Base-by-base conservation (phyloP, 306 rosid species). In the Corylus americana region DNA sequence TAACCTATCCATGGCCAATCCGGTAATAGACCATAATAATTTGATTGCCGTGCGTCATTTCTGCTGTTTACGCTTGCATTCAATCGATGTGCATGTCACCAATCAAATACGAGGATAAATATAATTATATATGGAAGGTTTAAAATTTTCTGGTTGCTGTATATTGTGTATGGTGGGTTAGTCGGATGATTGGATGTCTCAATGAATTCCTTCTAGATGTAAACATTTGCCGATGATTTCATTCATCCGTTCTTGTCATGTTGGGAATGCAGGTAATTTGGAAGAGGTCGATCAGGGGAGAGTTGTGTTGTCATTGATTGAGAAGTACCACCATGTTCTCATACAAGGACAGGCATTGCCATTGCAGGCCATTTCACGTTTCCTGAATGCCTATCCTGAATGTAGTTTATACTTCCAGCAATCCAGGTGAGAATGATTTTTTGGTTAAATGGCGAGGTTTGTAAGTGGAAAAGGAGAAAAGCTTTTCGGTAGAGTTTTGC, bases 361-460 rank as follows among this genome's bases (percentile, higher is more conserved):
- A 29, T 47, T 85, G 12, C 71, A 90, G 67, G 85, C 87, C 63
- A 27, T 90, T 67, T 37, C 68, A 53, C 81, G 87, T 79, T 87
- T 91, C 83, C 70, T 85, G 64, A 80, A 82, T 51, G 86, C 87
- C 61, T 86, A 89, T 83, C 98, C 97, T 2, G 80, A 55, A 49
- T 78, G 75, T 76, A 64, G 74, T 76, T 54, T 79, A 50, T 87
- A 86, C 84, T 87, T 93, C 83, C 87, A 76, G 76, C 84, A 64
- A 67, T 77, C 79, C 55, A 80, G 84, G 78, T 82, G 75, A 77
- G 67, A 27, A 6, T 25, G 62, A 27, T 61, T 57, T 49, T 66
- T 58, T 35, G 45, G 14, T 80, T 64, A 58, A 45, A 45, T 54
- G 76, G 57, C 75, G 6, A 31, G 10, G 76, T 49, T 70, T 72